Percentiles rank a stretch among this genome's conserved stretches.
Conservation (phyloP, 2,329 filamentous ascomycete genomes). For the Colletotrichum tabaci region DNA sequence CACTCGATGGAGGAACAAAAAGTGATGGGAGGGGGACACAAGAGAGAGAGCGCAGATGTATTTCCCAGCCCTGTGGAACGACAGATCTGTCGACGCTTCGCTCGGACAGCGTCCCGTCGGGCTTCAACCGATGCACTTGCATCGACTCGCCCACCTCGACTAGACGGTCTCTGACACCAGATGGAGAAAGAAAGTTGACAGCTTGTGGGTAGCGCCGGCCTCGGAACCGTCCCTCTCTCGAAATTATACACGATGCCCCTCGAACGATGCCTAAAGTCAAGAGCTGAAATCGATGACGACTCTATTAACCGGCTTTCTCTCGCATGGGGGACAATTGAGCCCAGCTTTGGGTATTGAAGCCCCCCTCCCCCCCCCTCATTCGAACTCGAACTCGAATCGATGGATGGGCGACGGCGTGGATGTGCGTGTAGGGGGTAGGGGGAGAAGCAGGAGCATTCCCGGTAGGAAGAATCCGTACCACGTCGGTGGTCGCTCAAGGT, state of each 20-base stretch:
- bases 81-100: slow-evolving; percentile 2
- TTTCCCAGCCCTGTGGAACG: slow-evolving; percentile 17
- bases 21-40: neutral
- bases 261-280: neutral
- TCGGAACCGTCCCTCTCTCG: neutral
- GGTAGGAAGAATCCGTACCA: neutral
- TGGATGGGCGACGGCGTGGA: neutral
- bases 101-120: slow-evolving; percentile 24
- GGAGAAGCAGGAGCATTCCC: neutral
- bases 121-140: slow-evolving; percentile 10
- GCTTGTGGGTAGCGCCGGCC: neutral
- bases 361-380: too few relatives aligned
- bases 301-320: neutral
- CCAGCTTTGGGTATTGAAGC: neutral
- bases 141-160: slow-evolving; percentile 5
- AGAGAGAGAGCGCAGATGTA: neutral
- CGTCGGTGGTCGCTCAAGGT: neutral
- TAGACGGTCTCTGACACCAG: slow-evolving; percentile 20
- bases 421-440: too few relatives aligned
- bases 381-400: slow-evolving; percentile 10
- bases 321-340: neutral
- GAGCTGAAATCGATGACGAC: neutral
- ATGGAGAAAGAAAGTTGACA: slow-evolving; percentile 27
- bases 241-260: neutral
- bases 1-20: neutral